These are phyloP conservation scores for Candida sphagnicola DNA, from an alignment of 805 yeast species.

Conservation along the genomic window DNA sequence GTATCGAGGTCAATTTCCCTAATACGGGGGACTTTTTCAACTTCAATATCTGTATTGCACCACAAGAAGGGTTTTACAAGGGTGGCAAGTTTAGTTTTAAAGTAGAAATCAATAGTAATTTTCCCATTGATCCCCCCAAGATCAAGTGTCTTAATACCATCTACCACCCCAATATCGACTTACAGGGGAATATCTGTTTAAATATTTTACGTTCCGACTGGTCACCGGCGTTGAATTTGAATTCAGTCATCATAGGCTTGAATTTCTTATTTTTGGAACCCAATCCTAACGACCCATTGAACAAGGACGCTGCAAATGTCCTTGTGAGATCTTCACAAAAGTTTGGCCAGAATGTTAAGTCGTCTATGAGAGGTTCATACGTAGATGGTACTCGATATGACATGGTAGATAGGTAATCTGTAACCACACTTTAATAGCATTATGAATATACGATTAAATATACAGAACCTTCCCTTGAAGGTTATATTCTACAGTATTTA, in stretches of 20 bases:
- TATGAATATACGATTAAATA: background rate
- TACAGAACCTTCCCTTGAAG: background rate
- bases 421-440: too few relatives aligned
- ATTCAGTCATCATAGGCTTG: conserved; percentile 78
- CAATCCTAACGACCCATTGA: conserved; percentile 87
- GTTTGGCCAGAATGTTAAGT: conserved; percentile 55
- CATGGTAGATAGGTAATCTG: too few relatives aligned
- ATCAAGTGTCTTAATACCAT: conserved; percentile 68
- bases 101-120: conserved; percentile 63
- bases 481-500: too few relatives aligned
- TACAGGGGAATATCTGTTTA: conserved; percentile 85
- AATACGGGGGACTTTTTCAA: conserved; percentile 57
- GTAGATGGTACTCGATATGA: conserved; percentile 62
- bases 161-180: conserved; percentile 92
- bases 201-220: conserved; percentile 93
- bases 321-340: conserved; percentile 30
- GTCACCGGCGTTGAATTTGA: conserved; percentile 87
- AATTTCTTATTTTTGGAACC: conserved; percentile 86
- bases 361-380: conserved; percentile 70
- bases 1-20: conserved; percentile 49
- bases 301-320: conserved; percentile 78
- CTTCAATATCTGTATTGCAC: conserved; percentile 54
- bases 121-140: conserved; percentile 92
- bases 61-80: conserved; percentile 69
- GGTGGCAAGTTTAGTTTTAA: conserved; percentile 69